These are phyloP conservation scores for Puccinia triticina DNA, from an alignment of 1,284 basidiomycete species.

Conservation along the genomic window DNA sequence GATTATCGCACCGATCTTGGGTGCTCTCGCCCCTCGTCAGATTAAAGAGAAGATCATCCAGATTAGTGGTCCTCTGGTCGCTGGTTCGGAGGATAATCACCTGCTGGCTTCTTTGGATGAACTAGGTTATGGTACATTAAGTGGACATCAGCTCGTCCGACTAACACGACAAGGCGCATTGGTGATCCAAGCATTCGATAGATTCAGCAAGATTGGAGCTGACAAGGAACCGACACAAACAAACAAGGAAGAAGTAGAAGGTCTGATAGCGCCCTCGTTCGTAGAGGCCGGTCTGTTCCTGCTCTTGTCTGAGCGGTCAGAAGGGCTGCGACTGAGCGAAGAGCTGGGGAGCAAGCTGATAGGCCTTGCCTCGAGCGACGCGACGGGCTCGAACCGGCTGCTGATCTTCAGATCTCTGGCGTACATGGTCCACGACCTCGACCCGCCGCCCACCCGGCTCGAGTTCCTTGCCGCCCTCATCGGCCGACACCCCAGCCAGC, in stretches of 20 bases:
- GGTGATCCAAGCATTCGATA: background rate
- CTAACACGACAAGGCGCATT: background rate
- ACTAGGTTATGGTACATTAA: background rate
- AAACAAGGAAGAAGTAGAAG: background rate
- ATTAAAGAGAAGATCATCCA: background rate
- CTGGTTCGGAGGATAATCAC: background rate
- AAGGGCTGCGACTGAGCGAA: background rate
- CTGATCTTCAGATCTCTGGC: background rate
- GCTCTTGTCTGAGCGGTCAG: background rate
- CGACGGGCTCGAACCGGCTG: background rate
- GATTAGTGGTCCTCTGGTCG: background rate
- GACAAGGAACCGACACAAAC: background rate
- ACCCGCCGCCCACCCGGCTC: background rate
- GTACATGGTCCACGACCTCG: background rate
- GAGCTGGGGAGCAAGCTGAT: background rate
- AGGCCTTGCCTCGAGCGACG: background rate
- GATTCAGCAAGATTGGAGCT: background rate
- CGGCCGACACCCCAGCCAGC: background rate
- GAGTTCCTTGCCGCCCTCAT: background rate
- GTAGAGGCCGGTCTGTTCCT: slow-evolving; percentile 17
- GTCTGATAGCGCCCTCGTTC: background rate
- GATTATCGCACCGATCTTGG: background rate
- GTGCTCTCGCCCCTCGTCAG: background rate
- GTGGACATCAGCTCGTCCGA: background rate
- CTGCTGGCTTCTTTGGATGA: background rate